Base-by-base conservation (phyloP, 148 eudicot species). In the Suaeda aralocaspica region DNA sequence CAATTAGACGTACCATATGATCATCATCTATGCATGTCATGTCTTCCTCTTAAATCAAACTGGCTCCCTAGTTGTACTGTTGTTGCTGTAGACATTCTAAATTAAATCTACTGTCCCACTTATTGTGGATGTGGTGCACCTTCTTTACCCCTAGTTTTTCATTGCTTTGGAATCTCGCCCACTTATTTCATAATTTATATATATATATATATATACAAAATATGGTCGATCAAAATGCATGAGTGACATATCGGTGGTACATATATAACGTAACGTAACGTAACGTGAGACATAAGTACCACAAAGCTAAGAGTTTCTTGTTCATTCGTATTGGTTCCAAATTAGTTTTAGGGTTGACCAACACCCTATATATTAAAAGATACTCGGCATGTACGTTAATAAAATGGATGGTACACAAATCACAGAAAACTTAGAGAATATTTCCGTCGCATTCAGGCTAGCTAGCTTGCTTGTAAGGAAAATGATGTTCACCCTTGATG, bases 1-100 rank as follows among this genome's bases (percentile, higher is more conserved):
- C 44, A 72, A 46, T 68, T 76, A 70, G 66, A 52, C 57, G 55
- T 2, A 2, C 55, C 21, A 59, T 59, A 15, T 28, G 21, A 29
- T 64, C 59, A 36, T 36, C 41, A 36, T 36, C 41, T 46, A 24
- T 36, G 22, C 13, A 31, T 14, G 6, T n/a, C 24, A 10, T 5
- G 1, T 24, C 30, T 5, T 59, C 44, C 36, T 28, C 18, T 34
- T 29, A 29, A 13, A 29, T 29, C 34, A 57, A 57, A 28, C 13
- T 9, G n/a, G 61, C 18, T 13, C 6, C 15, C 30, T 18, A n/a
- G n/a, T n/a, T n/a, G n/a, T n/a, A n/a, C 0, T 55, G 59, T 57
- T 57, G n/a, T 57, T 15, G 61, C n/a, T 5, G 10, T n/a, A n/a
- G n/a, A n/a, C n/a, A n/a, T n/a, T n/a, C n/a, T n/a, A 59, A 59